Conservation (phyloP, 306 rosid genomes). For the Cucumis hystrix region DNA sequence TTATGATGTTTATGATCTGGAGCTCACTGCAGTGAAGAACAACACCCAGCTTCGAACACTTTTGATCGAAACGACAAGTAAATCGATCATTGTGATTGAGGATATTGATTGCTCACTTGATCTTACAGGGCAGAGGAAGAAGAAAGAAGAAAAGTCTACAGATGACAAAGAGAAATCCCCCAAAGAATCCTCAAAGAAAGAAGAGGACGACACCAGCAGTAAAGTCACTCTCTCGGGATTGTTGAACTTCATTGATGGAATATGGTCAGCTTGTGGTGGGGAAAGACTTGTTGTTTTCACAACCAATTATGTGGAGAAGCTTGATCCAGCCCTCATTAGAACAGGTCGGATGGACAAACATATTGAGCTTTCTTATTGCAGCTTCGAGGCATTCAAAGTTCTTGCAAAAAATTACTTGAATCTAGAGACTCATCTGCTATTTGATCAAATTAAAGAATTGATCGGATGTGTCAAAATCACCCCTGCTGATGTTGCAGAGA, state of each 20-base stretch:
- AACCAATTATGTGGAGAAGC: conserved; percentile 70
- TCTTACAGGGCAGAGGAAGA: conserved; percentile 83
- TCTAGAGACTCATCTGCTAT: conserved; percentile 38
- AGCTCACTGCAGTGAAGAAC: conserved; percentile 82
- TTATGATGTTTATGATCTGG: conserved; percentile 74
- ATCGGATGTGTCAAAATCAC: conserved; percentile 39
- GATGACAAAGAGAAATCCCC: conserved; percentile 34
- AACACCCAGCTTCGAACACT: conserved; percentile 79
- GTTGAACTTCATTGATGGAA: conserved; percentile 76
- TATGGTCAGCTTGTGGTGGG: conserved; percentile 75
- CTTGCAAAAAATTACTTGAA: conserved; percentile 61
- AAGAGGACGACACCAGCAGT: conserved; percentile 34
- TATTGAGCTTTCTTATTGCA: conserved; percentile 61
- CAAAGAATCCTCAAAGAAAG: conserved; percentile 36
- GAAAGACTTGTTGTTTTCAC: conserved; percentile 75
- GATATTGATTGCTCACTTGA: conserved; percentile 87
- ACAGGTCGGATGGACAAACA: conserved; percentile 88
- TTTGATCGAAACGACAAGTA: conserved; percentile 71
- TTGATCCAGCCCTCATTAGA: conserved; percentile 75
- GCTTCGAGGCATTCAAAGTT: conserved; percentile 56
- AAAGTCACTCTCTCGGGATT: conserved; percentile 79
- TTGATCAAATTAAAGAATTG: conserved; percentile 31
- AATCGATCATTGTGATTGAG: conserved; percentile 78
- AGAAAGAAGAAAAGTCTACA: conserved; percentile 22
- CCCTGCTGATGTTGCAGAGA: conserved; percentile 81